Base-by-base conservation (phyloP, 202 grass and related monocot genomes). In the Panicum hallii region DNA sequence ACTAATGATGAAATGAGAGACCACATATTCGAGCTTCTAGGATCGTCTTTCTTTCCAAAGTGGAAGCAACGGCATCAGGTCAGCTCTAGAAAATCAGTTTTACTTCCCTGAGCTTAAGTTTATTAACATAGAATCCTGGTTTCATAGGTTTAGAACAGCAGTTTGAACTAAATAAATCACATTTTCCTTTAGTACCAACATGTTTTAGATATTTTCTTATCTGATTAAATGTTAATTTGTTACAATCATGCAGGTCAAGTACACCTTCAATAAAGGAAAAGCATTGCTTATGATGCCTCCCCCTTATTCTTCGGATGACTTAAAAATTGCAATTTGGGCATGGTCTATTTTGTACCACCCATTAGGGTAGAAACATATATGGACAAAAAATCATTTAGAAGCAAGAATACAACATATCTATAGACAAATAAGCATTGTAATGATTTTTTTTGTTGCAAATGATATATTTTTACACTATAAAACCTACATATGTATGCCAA, bases 1-100 rank as follows among this genome's bases (percentile, higher is more conserved):
- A 98, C 93, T 19, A 98, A 95, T 47, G 95, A 98, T 85, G 95
- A 98, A 86, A 98, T 98, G 95, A 95, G 95, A 92, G 95, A 98
- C 83, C 95, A 98, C 83, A 95, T 93, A 85, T 98, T 98, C 74
- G 95, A 98, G 83, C 95, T 98, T 63, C 69, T 98, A 75, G 93
- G 95, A 53, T 86, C 87, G 11, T 92, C 95, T 28, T 92, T 95
- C 74, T 98, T 98, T 54, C 81, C 86, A 15, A 98, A 87, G 67
- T 98, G 95, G 95, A 98, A 92, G 81, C 90, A 95, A 69, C 83
- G 93, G 2, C 95, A 98, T 87, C 91, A 86, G 85, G 95, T 98
- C 68, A 75, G 80, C 10, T 56, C 22, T n/a, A n/a, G n/a, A 67
- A 11, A 45, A 1, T 26, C 9, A 46, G 28, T 67, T 83, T 13